phyloP scores from a whole-genome alignment of 2,329 filamentous ascomycete species.

The Cladophialophora chaetospira region DNA sequence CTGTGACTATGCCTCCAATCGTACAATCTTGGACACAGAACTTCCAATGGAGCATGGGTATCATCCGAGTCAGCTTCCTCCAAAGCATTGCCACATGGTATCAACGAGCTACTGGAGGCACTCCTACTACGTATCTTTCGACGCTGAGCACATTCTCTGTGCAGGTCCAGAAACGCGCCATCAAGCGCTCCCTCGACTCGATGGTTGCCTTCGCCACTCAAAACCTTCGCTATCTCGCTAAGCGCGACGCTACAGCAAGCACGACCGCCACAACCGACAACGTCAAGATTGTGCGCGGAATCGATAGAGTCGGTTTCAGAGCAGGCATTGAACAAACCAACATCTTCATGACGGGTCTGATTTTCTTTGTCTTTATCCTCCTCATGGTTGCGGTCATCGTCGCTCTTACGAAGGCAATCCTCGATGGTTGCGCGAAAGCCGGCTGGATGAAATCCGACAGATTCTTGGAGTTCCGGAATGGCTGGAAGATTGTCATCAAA shows the following conservation, averaged over 20 bases:
- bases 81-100: slow-evolving; percentile 94
- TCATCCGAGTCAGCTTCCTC: slow-evolving; percentile 84
- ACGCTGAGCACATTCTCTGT: slow-evolving; percentile 75
- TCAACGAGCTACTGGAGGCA: slow-evolving; percentile 87
- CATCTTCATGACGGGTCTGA: slow-evolving; percentile 86
- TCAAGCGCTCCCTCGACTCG: slow-evolving; percentile 49
- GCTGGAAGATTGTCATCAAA: slow-evolving; percentile 89
- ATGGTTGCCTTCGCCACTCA: slow-evolving; percentile 31
- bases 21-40: slow-evolving; percentile 94
- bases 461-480: slow-evolving; percentile 90
- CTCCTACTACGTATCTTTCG: slow-evolving; percentile 75
- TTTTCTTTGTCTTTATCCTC: slow-evolving; percentile 86
- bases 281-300: slow-evolving; percentile 67
- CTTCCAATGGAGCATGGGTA: slow-evolving; percentile 98
- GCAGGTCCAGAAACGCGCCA: slow-evolving; percentile 67
- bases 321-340: slow-evolving; percentile 86
- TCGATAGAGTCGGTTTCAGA: slow-evolving; percentile 84
- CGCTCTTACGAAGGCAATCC: slow-evolving; percentile 75
- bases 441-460: slow-evolving; percentile 81
- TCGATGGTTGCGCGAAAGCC: slow-evolving; percentile 72
- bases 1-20: slow-evolving; percentile 79
- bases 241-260: slow-evolving; percentile 52
- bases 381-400: slow-evolving; percentile 72
- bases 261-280: slow-evolving; percentile 54
- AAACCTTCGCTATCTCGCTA: slow-evolving; percentile 45